Percentiles rank a stretch among this genome's conserved stretches.
Conservation (phyloP, 139 green algal genomes). For the Chlamydomonas sp. region DNA sequence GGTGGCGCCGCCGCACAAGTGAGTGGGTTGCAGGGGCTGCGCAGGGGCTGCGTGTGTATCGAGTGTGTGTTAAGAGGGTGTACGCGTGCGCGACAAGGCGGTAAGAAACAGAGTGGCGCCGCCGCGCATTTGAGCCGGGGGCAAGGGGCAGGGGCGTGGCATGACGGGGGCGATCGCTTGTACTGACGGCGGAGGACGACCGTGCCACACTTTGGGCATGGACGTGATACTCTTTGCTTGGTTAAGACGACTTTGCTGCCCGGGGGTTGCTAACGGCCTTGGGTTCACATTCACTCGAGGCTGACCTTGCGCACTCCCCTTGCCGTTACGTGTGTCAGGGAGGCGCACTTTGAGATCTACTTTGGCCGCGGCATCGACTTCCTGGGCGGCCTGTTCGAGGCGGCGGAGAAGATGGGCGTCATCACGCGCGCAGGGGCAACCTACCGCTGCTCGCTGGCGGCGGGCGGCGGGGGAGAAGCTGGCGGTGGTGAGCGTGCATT, state of each 20-base stretch:
- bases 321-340: slow-evolving; percentile 43
- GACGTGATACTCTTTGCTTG: background rate
- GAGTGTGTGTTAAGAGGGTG: background rate
- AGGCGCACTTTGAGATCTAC: slow-evolving; percentile 93
- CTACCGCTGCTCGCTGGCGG: slow-evolving; percentile 44
- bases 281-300: too few species aligned
- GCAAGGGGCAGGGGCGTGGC: background rate
- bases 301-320: background rate
- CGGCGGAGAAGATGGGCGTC: slow-evolving; percentile 77
- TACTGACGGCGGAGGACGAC: background rate
- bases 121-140: background rate
- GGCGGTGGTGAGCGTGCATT: background rate
- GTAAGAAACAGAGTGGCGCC: background rate
- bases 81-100: background rate
- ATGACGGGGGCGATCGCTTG: background rate
- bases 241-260: background rate
- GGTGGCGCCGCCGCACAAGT: slow-evolving; percentile 55
- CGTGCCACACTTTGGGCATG: background rate
- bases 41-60: background rate
- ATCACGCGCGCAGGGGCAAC: slow-evolving; percentile 63
- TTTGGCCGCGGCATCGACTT: slow-evolving; percentile 85
- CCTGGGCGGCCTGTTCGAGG: slow-evolving; percentile 82
- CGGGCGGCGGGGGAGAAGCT: slow-evolving; percentile 30
- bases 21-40: background rate
- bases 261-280: background rate